phyloP scores from a whole-genome alignment of 169 alveolate genomes.

The Babesia ovata region DNA sequence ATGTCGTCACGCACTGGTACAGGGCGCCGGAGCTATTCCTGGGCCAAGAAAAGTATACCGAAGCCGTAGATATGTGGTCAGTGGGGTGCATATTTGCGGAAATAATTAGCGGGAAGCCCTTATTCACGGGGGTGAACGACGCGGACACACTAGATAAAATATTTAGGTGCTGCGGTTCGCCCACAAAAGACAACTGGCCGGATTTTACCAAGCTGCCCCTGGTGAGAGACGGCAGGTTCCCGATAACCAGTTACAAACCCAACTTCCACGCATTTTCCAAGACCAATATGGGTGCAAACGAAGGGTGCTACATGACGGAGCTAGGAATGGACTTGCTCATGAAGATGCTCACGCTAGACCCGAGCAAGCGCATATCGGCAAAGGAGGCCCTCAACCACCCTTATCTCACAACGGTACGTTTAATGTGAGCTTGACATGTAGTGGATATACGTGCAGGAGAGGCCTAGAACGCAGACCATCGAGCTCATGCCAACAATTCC shows the following conservation, averaged over 20 bases:
- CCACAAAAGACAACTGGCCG: conserved; percentile 78
- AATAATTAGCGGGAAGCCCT: conserved; percentile 83
- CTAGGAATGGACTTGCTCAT: conserved; percentile 91
- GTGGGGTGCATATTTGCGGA: conserved; percentile 94
- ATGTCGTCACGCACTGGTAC: conserved; percentile 96
- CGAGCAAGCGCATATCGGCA: conserved; percentile 91
- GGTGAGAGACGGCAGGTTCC: conserved; percentile 60
- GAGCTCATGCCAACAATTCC: conserved; percentile 69
- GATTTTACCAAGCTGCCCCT: conserved; percentile 68
- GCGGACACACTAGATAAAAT: conserved; percentile 86
- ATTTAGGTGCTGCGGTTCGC: conserved; percentile 91
- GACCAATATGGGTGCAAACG: conserved; percentile 35
- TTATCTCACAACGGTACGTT: conserved; percentile 66
- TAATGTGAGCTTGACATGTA: not conserved
- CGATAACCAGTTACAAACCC: conserved; percentile 63
- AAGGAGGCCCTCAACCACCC: conserved; percentile 93
- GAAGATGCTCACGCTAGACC: conserved; percentile 90
- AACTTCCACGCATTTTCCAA: conserved; percentile 67
- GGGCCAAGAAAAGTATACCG: conserved; percentile 92
- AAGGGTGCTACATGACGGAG: conserved; percentile 78
- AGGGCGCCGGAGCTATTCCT: conserved; percentile 97
- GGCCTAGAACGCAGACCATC: conserved; percentile 54
- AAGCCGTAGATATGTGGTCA: conserved; percentile 97
- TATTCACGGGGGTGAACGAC: conserved; percentile 88
- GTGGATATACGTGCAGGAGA: conserved; percentile 31